Evolutionary conservation across 768 basidiomycete genomes (phyloP).

Genomic region (Crassisporium funariophilum): DNA sequence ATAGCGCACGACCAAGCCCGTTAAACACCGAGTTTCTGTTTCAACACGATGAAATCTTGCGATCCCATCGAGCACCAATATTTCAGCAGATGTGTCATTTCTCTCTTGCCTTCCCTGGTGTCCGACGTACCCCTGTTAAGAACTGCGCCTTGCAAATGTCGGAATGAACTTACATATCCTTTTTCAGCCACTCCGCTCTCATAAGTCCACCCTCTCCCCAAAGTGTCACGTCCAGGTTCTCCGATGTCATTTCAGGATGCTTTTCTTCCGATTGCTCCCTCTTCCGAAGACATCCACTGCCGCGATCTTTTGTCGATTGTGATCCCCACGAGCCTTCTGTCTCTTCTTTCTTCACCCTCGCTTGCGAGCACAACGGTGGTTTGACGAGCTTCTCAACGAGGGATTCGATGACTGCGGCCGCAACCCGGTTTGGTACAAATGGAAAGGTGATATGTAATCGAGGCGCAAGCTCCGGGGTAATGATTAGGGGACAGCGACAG

Average conservation of each 20-base stretch:
- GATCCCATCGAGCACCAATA: slow-evolving; percentile 52
- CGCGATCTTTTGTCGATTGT: slow-evolving; percentile 31
- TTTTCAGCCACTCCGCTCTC: slow-evolving; percentile 59
- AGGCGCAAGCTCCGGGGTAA: slow-evolving; percentile 54
- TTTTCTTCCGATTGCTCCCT: slow-evolving; percentile 39
- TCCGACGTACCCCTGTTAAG: slow-evolving; percentile 11
- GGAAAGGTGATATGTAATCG: slow-evolving; percentile 56
- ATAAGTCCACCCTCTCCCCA: slow-evolving; percentile 57
- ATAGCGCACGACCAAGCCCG: slow-evolving; percentile 10
- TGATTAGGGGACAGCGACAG: slow-evolving; percentile 56
- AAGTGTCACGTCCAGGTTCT: slow-evolving; percentile 37
- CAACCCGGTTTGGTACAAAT: slow-evolving; percentile 63
- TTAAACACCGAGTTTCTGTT: slow-evolving; percentile 57
- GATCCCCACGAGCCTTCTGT: slow-evolving; percentile 39
- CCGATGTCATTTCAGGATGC: slow-evolving; percentile 27
- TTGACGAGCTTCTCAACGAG: slow-evolving; percentile 50
- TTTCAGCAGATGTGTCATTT: slow-evolving; percentile 52
- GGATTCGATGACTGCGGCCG: slow-evolving; percentile 52
- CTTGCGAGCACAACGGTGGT: slow-evolving; percentile 33
- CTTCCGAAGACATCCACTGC: slow-evolving; percentile 39
- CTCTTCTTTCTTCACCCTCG: slow-evolving; percentile 45
- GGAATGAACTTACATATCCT: slow-evolving; percentile 46
- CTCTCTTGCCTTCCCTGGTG: slow-evolving; percentile 54
- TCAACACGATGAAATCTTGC: slow-evolving; percentile 55
- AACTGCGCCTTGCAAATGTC: slow-evolving; percentile 3